phyloP scores from a whole-genome alignment of 2,329 filamentous ascomycete species.

The Chrysoporthe deuterocubensis region DNA sequence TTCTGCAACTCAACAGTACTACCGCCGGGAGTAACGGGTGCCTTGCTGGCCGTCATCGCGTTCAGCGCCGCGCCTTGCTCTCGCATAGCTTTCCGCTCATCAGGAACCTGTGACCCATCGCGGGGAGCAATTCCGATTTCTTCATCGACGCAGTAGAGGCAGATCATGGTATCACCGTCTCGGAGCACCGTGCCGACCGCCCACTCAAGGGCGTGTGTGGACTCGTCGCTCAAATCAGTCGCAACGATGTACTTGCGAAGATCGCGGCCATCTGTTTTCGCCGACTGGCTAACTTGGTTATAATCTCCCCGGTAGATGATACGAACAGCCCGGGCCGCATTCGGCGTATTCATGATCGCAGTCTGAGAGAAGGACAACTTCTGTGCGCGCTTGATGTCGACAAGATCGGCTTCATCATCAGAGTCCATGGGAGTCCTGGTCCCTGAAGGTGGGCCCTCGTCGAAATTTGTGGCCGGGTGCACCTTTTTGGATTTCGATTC shows the following conservation, averaged over 20 bases:
- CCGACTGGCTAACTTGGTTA: slow-evolving; percentile 72
- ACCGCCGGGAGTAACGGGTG: slow-evolving; percentile 35
- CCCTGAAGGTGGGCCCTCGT: slow-evolving; percentile 63
- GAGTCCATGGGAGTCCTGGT: slow-evolving; percentile 69
- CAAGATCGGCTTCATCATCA: slow-evolving; percentile 82
- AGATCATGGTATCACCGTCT: slow-evolving; percentile 91
- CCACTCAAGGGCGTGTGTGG: slow-evolving; percentile 95
- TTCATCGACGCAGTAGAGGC: slow-evolving; percentile 92
- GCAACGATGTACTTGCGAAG: slow-evolving; percentile 94
- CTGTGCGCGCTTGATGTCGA: slow-evolving; percentile 86
- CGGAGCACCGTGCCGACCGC: slow-evolving; percentile 93
- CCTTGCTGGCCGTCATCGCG: slow-evolving; percentile 56
- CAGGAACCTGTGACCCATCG: slow-evolving; percentile 62
- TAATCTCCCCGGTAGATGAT: slow-evolving; percentile 93
- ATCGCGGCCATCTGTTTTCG: slow-evolving; percentile 76
- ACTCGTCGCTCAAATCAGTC: slow-evolving; percentile 91
- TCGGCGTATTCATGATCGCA: slow-evolving; percentile 74
- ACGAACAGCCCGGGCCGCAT: slow-evolving; percentile 79
- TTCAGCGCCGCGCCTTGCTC: slow-evolving; percentile 76
- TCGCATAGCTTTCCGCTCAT: slow-evolving; percentile 74
- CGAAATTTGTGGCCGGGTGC: slow-evolving; percentile 85
- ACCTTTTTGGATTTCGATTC: slow-evolving; percentile 58
- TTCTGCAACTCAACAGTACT: slow-evolving; percentile 38
- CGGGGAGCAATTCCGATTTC: slow-evolving; percentile 65
- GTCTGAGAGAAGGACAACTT: slow-evolving; percentile 82